Evolutionary conservation across 208 protist genomes (phyloP), one percentile per base, ranked within the genome.

Genomic region (Leptomonas pyrrhocoris): DNA sequence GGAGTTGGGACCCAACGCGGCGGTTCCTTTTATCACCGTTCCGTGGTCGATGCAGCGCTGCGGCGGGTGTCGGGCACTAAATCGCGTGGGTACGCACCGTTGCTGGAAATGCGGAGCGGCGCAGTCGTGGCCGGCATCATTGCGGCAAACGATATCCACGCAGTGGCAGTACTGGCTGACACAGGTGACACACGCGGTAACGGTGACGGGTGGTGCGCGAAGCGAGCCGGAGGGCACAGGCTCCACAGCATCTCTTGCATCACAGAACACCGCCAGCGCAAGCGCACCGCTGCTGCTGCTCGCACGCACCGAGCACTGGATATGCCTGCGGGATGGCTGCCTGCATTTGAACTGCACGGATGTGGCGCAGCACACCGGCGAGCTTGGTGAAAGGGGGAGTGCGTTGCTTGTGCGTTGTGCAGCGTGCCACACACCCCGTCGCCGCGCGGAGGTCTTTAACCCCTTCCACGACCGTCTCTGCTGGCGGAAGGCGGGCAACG

Each of bases 281-380:
- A 40, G 51, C 6, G 57, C 34, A 19, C 54, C 56, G 30, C 45
- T 77, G 36, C 45, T 77, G 36, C 40, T 42, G 18, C 40, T 71
- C 3, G 63, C 46, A 43, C 34, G 36, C 56, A 21, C 23, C 0
- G 43, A 55, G 50, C 60, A 64, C 38, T 94, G 89, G 86, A 68
- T 94, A 27, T 94, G 89, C 62, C 65, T 94, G 34, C 66, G 62
- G 21, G 59, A 81, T 25, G 81, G 84, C 42, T 94, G 89, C 58
- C 60, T 92, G 23, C 78, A 86, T 25, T 43, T 86, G 11, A 92
- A 94, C 74, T n/a, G n/a, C 8, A n/a, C 40, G 0, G 30, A 21
- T 16, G 30, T 34, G 19, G 23, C 42, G 11, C 40, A 48, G n/a
- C 48, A 18, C 9, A 53, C 19, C 23, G 43, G 34, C 11, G 43